Conservation (phyloP, 2,329 filamentous ascomycete genomes). For the Hyphodiscus sp. region DNA sequence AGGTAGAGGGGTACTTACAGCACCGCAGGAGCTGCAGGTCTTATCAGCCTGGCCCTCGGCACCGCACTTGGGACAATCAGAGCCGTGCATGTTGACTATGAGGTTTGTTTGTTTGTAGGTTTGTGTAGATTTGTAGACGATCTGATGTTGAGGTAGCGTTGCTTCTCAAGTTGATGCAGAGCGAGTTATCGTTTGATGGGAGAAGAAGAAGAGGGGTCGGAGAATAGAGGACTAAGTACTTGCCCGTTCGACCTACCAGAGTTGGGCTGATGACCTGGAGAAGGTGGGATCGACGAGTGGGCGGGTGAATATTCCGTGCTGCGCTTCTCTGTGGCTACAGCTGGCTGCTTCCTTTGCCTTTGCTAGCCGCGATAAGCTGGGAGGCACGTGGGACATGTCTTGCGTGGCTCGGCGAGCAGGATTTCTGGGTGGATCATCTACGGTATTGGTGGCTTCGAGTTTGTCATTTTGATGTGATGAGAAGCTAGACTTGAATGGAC, state of each 20-base stretch:
- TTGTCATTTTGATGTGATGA: too few relatives aligned
- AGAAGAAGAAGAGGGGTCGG: neutral
- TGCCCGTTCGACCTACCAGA: neutral
- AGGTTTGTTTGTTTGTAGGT: neutral
- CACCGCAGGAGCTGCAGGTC: conserved; percentile 26
- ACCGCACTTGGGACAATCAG: conserved; percentile 26
- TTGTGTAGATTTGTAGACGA: neutral
- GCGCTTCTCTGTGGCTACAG: neutral
- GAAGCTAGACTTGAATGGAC: too few relatives aligned
- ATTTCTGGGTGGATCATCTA: neutral
- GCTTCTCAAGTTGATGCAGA: neutral
- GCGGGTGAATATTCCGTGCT: neutral
- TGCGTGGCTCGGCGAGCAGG: neutral
- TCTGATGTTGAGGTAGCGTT: neutral
- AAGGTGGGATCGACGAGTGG: neutral
- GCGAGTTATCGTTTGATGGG: neutral
- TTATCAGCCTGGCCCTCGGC: conserved; percentile 19
- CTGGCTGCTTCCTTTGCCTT: neutral
- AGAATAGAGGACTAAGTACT: neutral
- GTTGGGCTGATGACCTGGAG: neutral
- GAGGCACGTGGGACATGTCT: neutral
- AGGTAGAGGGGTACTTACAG: conserved; percentile 18
- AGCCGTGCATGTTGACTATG: conserved; percentile 23
- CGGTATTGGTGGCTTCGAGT: neutral
- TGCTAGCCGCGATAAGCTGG: conserved; percentile 7